Conservation (phyloP, 2,329 filamentous ascomycete genomes). For the Ophiocordyceps camponoti-leonardi region DNA sequence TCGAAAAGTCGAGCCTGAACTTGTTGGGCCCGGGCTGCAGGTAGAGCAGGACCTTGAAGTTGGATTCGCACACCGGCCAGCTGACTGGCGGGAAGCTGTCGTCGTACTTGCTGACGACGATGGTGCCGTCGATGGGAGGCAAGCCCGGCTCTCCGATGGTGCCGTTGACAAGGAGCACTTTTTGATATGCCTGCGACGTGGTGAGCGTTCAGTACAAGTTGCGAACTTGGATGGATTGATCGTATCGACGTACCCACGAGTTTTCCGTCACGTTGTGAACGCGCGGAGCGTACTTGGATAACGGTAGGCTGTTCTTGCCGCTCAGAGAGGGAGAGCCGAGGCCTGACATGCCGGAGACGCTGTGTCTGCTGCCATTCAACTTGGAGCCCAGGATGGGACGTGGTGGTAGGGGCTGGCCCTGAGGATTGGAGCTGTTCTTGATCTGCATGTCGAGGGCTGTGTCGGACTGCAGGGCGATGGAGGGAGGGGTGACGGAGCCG, state of each 20-base stretch:
- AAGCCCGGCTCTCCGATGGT: slow-evolving; percentile 58
- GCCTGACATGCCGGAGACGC: slow-evolving; percentile 46
- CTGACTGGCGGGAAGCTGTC: slow-evolving; percentile 66
- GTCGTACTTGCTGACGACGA: slow-evolving; percentile 69
- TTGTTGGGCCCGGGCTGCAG: slow-evolving; percentile 83
- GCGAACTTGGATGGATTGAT: not conserved
- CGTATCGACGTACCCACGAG: slow-evolving; percentile 51
- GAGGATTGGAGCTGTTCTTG: slow-evolving; percentile 25
- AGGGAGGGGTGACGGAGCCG: slow-evolving; percentile 59
- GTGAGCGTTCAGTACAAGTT: not conserved
- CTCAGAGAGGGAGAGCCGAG: slow-evolving; percentile 36
- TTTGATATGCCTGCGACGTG: slow-evolving; percentile 65
- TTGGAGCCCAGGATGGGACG: slow-evolving; percentile 21
- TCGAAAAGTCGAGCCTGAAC: slow-evolving; percentile 74
- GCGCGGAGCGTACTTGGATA: slow-evolving; percentile 66
- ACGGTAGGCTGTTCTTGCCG: slow-evolving; percentile 39
- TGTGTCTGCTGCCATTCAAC: slow-evolving; percentile 37
- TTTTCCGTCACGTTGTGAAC: slow-evolving; percentile 66
- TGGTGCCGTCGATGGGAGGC: slow-evolving; percentile 55
- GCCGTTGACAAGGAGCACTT: slow-evolving; percentile 67
- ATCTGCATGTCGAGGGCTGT: slow-evolving; percentile 45
- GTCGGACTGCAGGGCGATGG: slow-evolving; percentile 49
- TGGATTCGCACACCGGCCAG: slow-evolving; percentile 79
- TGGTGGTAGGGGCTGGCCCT: slow-evolving; percentile 7
- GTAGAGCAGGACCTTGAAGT: slow-evolving; percentile 84